Conservation (phyloP, 495 filamentous ascomycete species). For the Aspergillus saccharolyticus region DNA sequence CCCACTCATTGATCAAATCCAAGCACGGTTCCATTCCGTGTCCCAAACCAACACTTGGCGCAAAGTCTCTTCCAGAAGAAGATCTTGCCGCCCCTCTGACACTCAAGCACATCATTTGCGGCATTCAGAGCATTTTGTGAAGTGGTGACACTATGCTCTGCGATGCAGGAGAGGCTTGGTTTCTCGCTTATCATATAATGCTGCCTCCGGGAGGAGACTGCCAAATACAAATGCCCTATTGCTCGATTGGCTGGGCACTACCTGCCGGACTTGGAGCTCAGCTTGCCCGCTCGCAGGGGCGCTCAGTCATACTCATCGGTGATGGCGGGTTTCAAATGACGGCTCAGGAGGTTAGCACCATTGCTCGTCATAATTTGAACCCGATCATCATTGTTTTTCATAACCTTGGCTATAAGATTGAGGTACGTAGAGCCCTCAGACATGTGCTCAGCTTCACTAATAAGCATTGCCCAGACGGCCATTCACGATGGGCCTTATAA, state of each 20-base stretch:
- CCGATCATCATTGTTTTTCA: conserved; percentile 66
- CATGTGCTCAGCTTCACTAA: background rate
- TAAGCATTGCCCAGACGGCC: conserved; percentile 1
- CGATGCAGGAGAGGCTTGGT: conserved; percentile 16
- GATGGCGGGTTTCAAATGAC: conserved; percentile 73
- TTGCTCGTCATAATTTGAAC: conserved; percentile 57
- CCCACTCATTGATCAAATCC: background rate
- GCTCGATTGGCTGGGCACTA: conserved; percentile 16
- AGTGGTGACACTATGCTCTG: conserved; percentile 2
- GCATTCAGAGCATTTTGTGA: conserved; percentile 4
- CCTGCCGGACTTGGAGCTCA: conserved; percentile 14
- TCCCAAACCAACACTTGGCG: background rate
- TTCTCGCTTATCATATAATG: conserved; percentile 1
- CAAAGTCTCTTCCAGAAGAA: background rate
- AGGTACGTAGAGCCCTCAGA: conserved; percentile 22
- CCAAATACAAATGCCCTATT: conserved; percentile 14
- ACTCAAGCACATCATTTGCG: background rate
- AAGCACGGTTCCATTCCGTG: background rate
- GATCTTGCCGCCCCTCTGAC: conserved; percentile 1
- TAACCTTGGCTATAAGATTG: conserved; percentile 63
- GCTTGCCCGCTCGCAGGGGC: conserved; percentile 27
- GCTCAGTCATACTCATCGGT: conserved; percentile 61
- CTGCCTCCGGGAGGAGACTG: conserved; percentile 10
- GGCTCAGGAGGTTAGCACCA: conserved; percentile 65
- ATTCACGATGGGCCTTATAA: conserved; percentile 19